Evolutionary conservation across 805 yeast genomes (phyloP), one percentile per base, ranked within the genome.

Genomic region (Zygosaccharomyces pseudorouxii): DNA sequence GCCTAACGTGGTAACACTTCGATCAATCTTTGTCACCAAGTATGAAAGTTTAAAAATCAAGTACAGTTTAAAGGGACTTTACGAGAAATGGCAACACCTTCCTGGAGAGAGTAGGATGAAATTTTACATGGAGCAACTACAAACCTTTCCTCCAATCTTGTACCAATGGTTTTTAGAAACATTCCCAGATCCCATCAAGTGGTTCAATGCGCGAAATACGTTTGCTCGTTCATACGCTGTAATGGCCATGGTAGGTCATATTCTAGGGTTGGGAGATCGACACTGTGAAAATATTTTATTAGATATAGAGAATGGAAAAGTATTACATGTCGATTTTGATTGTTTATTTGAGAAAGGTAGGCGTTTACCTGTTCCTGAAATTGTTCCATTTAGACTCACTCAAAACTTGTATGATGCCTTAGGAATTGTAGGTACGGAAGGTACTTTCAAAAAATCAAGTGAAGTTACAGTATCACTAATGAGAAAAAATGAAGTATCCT

Each of bases 241-340:
- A 0, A 93, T 95, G 99, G 89, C 97, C 0, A 89, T 93, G 73
- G 96, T 92, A 4, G 99, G 99, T 0, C 88, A 87, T 63, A 80
- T 93, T 40, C 73, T 93, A 23, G 99, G 99, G 7, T 74, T 93
- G 43, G 99, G 99, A 20, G 99, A 93, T 67, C 75, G 99, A 35
- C 99, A 93, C 63, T 86, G 96, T 56, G 99, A 93, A 61, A 93
- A 93, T 60, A 80, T 93, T 18, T 68, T 93, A 47, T 71, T 92
- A 33, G 77, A 82, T 57, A 83, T 84, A 52, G 77, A 74, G 37
- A 77, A 82, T 3, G 99, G 99, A 1, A 81, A 80, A 7, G 80
- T 89, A 0, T 68, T 93, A 52, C 99, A 93, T 65, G 97, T 93
- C 47, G 99, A 95, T 68, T 93, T 93, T 66, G 98, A 95, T 63